Base-by-base conservation (phyloP, 257 asterid species). In the Nemophila menziesii region DNA sequence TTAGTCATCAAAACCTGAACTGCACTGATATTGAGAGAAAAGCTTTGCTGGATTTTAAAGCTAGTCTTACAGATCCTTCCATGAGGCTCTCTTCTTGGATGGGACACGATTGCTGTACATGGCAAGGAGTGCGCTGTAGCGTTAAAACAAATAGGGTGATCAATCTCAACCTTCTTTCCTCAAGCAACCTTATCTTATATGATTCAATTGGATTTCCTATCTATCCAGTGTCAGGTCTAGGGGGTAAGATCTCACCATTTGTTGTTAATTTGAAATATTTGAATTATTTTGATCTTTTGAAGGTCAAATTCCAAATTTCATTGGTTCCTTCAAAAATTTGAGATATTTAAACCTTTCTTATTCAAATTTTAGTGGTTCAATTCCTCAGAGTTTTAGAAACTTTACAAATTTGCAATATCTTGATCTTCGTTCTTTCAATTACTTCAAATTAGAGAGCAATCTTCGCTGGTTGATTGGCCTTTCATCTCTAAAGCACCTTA, bases 381-480 rank as follows among this genome's bases (percentile, higher is more conserved):
- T 57, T 44, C 65, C 66, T 48, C 48, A 49, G 20, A 51, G 39
- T 22, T 9, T 65, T 10, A 63, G 56, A 6, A 49, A 37, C 15
- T 22, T 49, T 8, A 20, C 44, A 20, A 21, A 20, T 5, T 6
- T 37, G 16, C 21, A n/a, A 16, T 36, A 3, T 21, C n/a, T n/a
- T n/a, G n/a, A n/a, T n/a, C n/a, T n/a, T n/a, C n/a, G n/a, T n/a
- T n/a, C n/a, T n/a, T n/a, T n/a, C n/a, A n/a, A n/a, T n/a, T n/a
- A n/a, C n/a, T n/a, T n/a, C n/a, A n/a, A n/a, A n/a, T n/a, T n/a
- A n/a, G n/a, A n/a, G n/a, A n/a, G n/a, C n/a, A n/a, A n/a, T n/a
- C n/a, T n/a, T n/a, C n/a, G n/a, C n/a, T n/a, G n/a, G n/a, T n/a
- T n/a, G n/a, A n/a, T n/a, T n/a, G n/a, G n/a, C n/a, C n/a, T n/a